These are phyloP conservation scores for Geotrichum reessii DNA, from an alignment of 1,139 yeast genomes.

Conservation along the genomic window DNA sequence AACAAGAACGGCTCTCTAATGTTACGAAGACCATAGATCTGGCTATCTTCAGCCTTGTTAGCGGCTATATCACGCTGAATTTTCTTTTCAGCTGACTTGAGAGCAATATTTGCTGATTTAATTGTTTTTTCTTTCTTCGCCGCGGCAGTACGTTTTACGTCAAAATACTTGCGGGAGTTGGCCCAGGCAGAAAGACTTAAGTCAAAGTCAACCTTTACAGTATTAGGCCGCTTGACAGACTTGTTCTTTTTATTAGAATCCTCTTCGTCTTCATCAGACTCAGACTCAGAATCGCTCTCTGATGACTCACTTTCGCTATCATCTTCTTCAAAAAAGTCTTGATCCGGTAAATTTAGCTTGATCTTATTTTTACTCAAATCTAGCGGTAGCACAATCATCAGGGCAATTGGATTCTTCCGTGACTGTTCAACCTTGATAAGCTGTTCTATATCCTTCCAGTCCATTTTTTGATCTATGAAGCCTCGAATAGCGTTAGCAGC, in stretches of 20 bases:
- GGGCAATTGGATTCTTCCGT: slow-evolving; percentile 61
- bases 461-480: slow-evolving; percentile 79
- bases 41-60: slow-evolving; percentile 59
- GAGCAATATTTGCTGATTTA: slow-evolving; percentile 69
- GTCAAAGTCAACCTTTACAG: slow-evolving; percentile 59
- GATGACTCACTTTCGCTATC: slow-evolving; percentile 32
- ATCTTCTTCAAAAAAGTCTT: slow-evolving; percentile 34
- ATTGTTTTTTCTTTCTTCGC: slow-evolving; percentile 78
- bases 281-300: slow-evolving; percentile 35
- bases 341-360: slow-evolving; percentile 51
- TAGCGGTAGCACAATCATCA: slow-evolving; percentile 58
- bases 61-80: slow-evolving; percentile 67
- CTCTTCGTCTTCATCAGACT: slow-evolving; percentile 36
- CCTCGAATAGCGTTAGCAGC: slow-evolving; percentile 64
- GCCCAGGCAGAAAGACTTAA: slow-evolving; percentile 74
- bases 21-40: slow-evolving; percentile 48
- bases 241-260: slow-evolving; percentile 20
- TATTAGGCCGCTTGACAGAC: slow-evolving; percentile 24
- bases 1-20: slow-evolving; percentile 79
- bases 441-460: slow-evolving; percentile 86
- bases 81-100: slow-evolving; percentile 77
- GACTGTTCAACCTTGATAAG: slow-evolving; percentile 63
- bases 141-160: slow-evolving; percentile 67
- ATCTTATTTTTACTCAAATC: slow-evolving; percentile 67
- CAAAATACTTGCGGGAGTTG: slow-evolving; percentile 82